A percentile compares a stretch with the other conserved stretches of the same genome.
phyloP scores from a whole-genome alignment of 2,329 filamentous ascomycete species.

The Beauveria brongniartii region DNA sequence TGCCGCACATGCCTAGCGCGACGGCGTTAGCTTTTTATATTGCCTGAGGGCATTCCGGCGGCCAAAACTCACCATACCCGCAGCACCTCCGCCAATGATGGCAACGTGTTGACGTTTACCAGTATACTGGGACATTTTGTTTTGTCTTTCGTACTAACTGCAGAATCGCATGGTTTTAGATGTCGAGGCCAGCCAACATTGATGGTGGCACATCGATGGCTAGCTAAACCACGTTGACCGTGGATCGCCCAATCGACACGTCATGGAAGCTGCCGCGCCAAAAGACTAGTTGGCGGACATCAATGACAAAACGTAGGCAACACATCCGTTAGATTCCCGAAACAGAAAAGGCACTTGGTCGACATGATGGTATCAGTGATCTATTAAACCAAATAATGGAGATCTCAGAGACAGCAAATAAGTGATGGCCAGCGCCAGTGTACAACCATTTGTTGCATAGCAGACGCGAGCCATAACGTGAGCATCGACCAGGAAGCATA shows the following conservation, averaged over 20 bases:
- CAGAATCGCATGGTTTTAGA: no score
- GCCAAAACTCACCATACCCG: conserved; percentile 43
- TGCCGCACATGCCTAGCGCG: conserved; percentile 50
- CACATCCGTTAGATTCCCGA: no score
- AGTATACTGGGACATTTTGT: not conserved
- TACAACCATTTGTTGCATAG: not conserved
- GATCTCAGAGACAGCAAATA: not conserved
- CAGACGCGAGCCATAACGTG: not conserved
- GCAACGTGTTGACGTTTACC: conserved; percentile 39
- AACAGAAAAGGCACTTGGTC: not conserved
- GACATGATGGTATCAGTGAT: not conserved
- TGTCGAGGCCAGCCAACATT: not conserved
- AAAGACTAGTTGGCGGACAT: not conserved
- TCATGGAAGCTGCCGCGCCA: not conserved
- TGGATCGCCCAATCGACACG: conserved; percentile 3
- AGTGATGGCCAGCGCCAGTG: not conserved
- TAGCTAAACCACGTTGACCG: not conserved
- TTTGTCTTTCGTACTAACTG: no score
- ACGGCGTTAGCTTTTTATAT: not conserved
- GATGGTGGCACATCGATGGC: not conserved
- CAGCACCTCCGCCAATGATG: conserved; percentile 54
- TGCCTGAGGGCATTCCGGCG: not conserved
- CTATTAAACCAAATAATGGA: not conserved
- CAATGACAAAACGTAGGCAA: no score
- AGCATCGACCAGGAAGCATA: not conserved